Conservation (phyloP, 129 eudicot genomes). For the Solidago caesia region DNA sequence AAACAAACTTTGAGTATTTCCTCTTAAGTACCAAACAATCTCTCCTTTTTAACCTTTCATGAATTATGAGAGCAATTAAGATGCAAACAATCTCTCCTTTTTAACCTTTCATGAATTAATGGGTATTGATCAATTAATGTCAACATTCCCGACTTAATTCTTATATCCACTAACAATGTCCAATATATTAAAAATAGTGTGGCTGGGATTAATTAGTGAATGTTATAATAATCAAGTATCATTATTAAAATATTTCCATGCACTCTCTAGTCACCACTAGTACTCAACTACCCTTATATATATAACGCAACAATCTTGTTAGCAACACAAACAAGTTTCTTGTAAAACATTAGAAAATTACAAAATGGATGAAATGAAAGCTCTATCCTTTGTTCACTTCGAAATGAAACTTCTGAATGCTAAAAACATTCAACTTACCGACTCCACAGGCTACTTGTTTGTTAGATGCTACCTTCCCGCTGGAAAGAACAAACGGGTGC, state of each 20-base stretch:
- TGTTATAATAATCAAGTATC: too few relatives aligned
- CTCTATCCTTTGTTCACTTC: constrained; percentile 32
- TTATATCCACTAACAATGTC: constrained; percentile 2
- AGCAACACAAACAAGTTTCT: not conserved
- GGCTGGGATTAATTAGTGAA: too few relatives aligned
- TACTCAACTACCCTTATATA: constrained; percentile 1
- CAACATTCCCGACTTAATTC: constrained; percentile 16
- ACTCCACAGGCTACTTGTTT: constrained; percentile 32
- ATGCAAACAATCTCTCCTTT: too few relatives aligned
- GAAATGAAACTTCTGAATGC: constrained; percentile 50
- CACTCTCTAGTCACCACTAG: not conserved
- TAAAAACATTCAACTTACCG: constrained; percentile 35
- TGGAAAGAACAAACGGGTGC: constrained; percentile 50
- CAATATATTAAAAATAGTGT: not conserved
- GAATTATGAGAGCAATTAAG: too few relatives aligned
- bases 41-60: too few relatives aligned
- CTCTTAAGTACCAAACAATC: too few relatives aligned
- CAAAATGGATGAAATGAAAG: constrained; percentile 28
- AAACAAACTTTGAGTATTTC: too few relatives aligned
- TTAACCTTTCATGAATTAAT: not conserved
- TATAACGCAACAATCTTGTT: not conserved
- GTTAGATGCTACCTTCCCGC: constrained; percentile 52
- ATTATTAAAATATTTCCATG: too few relatives aligned
- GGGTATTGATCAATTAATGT: constrained; percentile 5
- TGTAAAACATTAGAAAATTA: constrained; percentile 10